Base-by-base conservation (phyloP, 2,329 filamentous ascomycete genomes). In the Arthroderma sp. region DNA sequence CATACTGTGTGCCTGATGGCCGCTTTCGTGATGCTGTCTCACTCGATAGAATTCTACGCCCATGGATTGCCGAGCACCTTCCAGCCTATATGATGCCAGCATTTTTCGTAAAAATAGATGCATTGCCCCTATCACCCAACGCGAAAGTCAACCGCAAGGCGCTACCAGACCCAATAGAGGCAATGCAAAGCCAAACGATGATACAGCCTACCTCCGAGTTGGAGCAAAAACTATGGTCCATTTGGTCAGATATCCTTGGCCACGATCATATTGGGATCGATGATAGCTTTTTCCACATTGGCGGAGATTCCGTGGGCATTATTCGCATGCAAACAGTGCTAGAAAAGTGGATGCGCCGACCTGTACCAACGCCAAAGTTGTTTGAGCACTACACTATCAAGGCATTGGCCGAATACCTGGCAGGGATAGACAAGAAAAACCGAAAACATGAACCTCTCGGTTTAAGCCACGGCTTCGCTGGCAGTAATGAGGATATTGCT, bases 71-170 rank as follows among this genome's bases (percentile, higher is more conserved):
- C 27, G 52, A 49, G 15, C 42, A 41, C 5, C 49, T 65, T 15
- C 56, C 62, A 11, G 44, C 45, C 22, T 59, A 53, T 45, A 62
- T 63, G 54, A 53, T 65, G 10, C 64, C 64, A 15, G 57, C 56
- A 0, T 58, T 59, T 3, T 69, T 62, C 40, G 55, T 70, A 5
- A 56, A 61, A 0, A 47, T 65, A 6, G 49, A 53, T 4, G 45
- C 52, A 4, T 52, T 64, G 29, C 64, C 64, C 1, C 43, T 63
- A 2, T 58, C 54, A 9, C 30, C 52, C 0, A 50, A 52, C 43
- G 61, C 62, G 28, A 65, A 61, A 48, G 53, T 60, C 42, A 57
- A 64, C 47, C 57, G 56, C 4, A 60, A 61, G 29, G 36, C 29
- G 11, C 46, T 42, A 4, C 36, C 38, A 34, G 36, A 42, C 31